phyloP scores from a whole-genome alignment of 164 flowering plant genomes.

The Kalanchoe fedtschenkoi region DNA sequence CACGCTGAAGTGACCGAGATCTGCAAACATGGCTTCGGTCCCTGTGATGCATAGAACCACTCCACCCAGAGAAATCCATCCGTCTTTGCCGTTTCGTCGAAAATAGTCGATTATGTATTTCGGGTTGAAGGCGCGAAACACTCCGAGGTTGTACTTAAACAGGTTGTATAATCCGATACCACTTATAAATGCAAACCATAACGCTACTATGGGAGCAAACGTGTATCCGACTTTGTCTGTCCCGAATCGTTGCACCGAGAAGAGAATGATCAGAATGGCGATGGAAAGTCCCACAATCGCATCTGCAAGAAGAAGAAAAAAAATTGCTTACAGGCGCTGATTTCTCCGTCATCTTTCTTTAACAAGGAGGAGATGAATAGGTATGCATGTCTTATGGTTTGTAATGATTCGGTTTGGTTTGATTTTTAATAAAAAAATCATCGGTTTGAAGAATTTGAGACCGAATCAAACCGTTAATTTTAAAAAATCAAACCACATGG shows the following conservation, averaged over 20 bases:
- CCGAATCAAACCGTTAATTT: too few relatives aligned
- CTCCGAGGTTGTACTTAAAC: slow-evolving; percentile 36
- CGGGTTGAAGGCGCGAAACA: slow-evolving; percentile 59
- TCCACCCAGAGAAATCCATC: slow-evolving; percentile 83
- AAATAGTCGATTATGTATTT: slow-evolving; percentile 45
- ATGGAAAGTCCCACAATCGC: slow-evolving; percentile 47
- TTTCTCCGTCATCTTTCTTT: too few relatives aligned
- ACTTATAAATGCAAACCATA: slow-evolving; percentile 57
- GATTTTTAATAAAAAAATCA: too few relatives aligned
- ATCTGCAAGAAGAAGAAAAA: slow-evolving; percentile 39
- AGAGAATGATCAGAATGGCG: slow-evolving; percentile 48
- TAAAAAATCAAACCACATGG: too few relatives aligned
- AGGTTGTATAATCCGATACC: slow-evolving; percentile 66
- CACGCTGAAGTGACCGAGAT: slow-evolving; percentile 70
- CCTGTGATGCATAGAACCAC: slow-evolving; percentile 77
- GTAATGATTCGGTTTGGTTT: too few relatives aligned
- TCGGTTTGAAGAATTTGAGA: too few relatives aligned
- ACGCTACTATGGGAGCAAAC: slow-evolving; percentile 55
- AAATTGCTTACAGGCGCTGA: too few relatives aligned
- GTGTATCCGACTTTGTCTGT: slow-evolving; percentile 70
- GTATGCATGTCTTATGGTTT: too few relatives aligned
- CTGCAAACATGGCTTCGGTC: slow-evolving; percentile 92
- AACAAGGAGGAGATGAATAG: too few relatives aligned
- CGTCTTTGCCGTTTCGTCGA: slow-evolving; percentile 47
- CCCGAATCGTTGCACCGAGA: slow-evolving; percentile 55